Conservation (phyloP, 495 filamentous ascomycete species). For the Penicillium soppii region DNA sequence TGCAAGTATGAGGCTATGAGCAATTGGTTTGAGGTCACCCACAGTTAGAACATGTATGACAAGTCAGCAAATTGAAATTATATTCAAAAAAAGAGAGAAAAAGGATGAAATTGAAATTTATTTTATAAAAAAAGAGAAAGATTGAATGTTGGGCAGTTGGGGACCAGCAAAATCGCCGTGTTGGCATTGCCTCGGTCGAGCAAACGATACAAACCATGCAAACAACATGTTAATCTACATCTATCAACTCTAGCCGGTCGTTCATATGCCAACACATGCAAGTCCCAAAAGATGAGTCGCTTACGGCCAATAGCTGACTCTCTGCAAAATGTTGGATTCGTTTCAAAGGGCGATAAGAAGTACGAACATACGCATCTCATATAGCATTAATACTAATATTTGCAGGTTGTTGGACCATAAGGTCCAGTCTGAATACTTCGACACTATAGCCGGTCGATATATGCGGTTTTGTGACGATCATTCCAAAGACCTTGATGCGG, state of each 20-base stretch:
- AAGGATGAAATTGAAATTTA: background rate
- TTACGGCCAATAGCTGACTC: conserved; percentile 74
- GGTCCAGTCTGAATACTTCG: conserved; percentile 78
- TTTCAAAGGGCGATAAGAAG: conserved; percentile 85
- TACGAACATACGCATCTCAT: conserved; percentile 24
- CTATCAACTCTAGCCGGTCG: conserved; percentile 5
- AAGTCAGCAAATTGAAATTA: conserved; percentile 14
- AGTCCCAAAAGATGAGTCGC: conserved; percentile 51
- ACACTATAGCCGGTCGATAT: conserved; percentile 81
- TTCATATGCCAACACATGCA: conserved; percentile 16
- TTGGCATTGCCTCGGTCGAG: conserved; percentile 22
- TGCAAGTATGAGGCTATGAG: conserved; percentile 18
- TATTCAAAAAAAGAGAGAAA: background rate
- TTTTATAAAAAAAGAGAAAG: conserved; percentile 8
- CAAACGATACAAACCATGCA: conserved; percentile 23
- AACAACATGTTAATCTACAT: too few relatives aligned
- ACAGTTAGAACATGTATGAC: conserved; percentile 10
- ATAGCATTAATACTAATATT: background rate
- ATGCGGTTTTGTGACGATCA: conserved; percentile 79
- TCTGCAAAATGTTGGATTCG: conserved; percentile 74
- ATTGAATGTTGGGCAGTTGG: conserved; percentile 27
- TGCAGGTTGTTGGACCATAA: conserved; percentile 71
- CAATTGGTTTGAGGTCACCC: conserved; percentile 9
- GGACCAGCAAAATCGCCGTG: conserved; percentile 10
- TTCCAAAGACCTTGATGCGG: conserved; percentile 66